These are phyloP conservation scores for Millerago galiae DNA, from an alignment of 805 yeast genomes.

Conservation along the genomic window DNA sequence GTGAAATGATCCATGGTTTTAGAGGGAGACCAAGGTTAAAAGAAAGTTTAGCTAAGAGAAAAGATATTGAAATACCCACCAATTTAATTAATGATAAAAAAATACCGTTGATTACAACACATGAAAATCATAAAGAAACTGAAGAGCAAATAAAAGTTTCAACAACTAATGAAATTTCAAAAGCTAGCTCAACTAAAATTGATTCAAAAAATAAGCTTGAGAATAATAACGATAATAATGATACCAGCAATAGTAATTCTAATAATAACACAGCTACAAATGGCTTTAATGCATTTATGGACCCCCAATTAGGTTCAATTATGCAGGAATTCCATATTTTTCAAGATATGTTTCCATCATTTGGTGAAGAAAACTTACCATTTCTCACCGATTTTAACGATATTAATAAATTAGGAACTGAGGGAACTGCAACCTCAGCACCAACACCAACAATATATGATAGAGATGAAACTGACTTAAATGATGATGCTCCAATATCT, in stretches of 20 bases:
- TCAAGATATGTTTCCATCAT: constrained; percentile 23
- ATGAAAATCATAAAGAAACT: too few relatives aligned
- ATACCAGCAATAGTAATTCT: too few relatives aligned
- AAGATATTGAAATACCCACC: not conserved
- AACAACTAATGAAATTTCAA: not conserved
- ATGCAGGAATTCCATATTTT: constrained; percentile 22
- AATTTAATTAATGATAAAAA: not conserved
- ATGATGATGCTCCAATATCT: constrained; percentile 17
- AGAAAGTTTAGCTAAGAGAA: constrained; percentile 27
- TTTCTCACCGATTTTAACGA: constrained; percentile 11
- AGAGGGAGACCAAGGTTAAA: constrained; percentile 36
- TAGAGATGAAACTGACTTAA: not conserved
- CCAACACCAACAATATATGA: not conserved
- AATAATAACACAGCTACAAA: too few relatives aligned
- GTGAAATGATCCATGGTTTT: constrained; percentile 35
- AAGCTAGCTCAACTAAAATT: not conserved
- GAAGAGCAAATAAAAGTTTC: not conserved
- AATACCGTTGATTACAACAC: too few relatives aligned
- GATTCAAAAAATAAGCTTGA: not conserved
- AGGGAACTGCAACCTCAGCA: not conserved
- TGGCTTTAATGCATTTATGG: constrained; percentile 1
- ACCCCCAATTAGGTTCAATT: constrained; percentile 1
- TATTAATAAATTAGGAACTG: not conserved
- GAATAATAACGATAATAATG: not conserved
- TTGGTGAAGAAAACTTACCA: constrained; percentile 12